Conservation (phyloP, 495 filamentous ascomycete genomes). For the Penicillium daleae region DNA sequence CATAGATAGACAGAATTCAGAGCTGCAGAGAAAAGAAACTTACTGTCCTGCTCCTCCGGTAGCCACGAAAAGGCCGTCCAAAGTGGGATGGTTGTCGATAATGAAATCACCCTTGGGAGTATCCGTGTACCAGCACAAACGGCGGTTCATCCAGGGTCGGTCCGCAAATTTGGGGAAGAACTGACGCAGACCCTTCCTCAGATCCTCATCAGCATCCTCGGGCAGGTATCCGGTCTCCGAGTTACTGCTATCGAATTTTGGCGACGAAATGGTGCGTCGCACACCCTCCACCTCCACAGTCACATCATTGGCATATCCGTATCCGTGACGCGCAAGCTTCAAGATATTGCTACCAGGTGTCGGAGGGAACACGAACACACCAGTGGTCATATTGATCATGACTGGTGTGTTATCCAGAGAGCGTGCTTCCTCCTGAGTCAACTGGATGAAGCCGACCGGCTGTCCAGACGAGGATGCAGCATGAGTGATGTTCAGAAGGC, state of each 20-base stretch:
- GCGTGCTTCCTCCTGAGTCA: constrained; percentile 65
- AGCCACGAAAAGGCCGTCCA: constrained; percentile 67
- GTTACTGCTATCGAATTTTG: constrained; percentile 37
- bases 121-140: constrained; percentile 56
- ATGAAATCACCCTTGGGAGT: constrained; percentile 76
- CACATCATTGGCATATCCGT: constrained; percentile 60
- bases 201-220: constrained; percentile 58
- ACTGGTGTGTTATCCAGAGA: constrained; percentile 63
- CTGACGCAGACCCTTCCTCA: constrained; percentile 58
- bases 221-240: constrained; percentile 46
- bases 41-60: constrained; percentile 77
- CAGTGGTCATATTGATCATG: constrained; percentile 70
- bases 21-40: constrained; percentile 12
- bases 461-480: constrained; percentile 57
- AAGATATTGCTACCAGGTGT: constrained; percentile 52
- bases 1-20: neutral
- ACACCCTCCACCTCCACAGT: constrained; percentile 36
- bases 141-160: constrained; percentile 57
- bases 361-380: constrained; percentile 77
- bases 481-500: constrained; percentile 50
- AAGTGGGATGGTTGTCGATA: constrained; percentile 67
- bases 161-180: constrained; percentile 62
- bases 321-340: constrained; percentile 77
- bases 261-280: constrained; percentile 29
- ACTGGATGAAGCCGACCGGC: constrained; percentile 66